phyloP scores from a whole-genome alignment of 1,139 yeast species.

The Debaryomyces fabryi region DNA sequence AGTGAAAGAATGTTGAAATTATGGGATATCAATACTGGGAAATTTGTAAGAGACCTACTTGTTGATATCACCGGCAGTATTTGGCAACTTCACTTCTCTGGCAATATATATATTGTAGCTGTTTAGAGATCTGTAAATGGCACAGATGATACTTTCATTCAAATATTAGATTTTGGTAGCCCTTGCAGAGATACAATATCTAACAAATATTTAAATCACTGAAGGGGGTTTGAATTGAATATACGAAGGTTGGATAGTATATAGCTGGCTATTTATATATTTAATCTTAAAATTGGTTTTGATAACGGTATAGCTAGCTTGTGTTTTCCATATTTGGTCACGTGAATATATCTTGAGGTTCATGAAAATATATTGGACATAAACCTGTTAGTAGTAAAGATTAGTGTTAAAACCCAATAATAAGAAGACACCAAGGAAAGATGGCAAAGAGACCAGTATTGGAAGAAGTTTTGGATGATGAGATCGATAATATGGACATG shows the following conservation, averaged over 20 bases:
- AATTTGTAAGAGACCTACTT: conserved; percentile 72
- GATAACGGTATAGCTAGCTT: not conserved
- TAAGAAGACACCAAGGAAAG: not conserved
- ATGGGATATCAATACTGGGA: conserved; percentile 84
- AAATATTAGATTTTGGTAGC: conserved; percentile 78
- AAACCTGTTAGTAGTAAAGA: not conserved
- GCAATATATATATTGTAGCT: conserved; percentile 86
- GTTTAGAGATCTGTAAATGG: conserved; percentile 62
- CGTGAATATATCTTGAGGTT: not conserved
- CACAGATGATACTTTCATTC: conserved; percentile 63
- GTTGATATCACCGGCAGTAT: conserved; percentile 79
- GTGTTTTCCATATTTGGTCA: not conserved
- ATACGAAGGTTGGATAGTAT: too few species aligned
- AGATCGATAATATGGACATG: conserved; percentile 89
- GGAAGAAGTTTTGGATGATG: conserved; percentile 87
- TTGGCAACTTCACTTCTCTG: conserved; percentile 93
- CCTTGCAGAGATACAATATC: conserved; percentile 25
- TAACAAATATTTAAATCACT: not conserved
- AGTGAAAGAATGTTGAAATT: conserved; percentile 78
- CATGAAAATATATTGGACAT: conserved; percentile 5
- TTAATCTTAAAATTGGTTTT: too few species aligned
- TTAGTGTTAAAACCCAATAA: not conserved
- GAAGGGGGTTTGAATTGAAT: too few species aligned
- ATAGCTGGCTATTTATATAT: too few species aligned
- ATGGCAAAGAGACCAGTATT: conserved; percentile 68